A percentile compares a stretch with the other conserved stretches of the same genome.
Conservation (phyloP, 768 basidiomycete species). For the Agrocybe chaxingu region DNA sequence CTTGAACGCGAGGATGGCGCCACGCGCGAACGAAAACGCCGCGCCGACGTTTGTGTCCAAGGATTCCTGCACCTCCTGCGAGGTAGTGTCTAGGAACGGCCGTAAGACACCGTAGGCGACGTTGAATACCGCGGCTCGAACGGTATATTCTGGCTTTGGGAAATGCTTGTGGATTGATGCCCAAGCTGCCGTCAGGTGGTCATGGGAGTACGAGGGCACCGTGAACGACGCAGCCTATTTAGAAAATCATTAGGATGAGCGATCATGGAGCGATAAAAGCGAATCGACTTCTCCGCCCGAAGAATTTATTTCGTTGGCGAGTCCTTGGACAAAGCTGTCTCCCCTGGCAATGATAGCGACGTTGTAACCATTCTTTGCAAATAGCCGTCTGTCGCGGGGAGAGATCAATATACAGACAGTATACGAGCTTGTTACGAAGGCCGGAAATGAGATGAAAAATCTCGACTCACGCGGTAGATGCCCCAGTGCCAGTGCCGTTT, state of each 20-base stretch:
- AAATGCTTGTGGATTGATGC: conserved; percentile 41
- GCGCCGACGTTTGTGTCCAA: conserved; percentile 52
- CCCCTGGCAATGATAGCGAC: conserved; percentile 67
- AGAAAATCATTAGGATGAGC: background rate
- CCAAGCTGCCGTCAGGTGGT: conserved; percentile 51
- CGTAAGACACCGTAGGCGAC: conserved; percentile 57
- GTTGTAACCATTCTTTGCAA: conserved; percentile 61
- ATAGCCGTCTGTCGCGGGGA: conserved; percentile 41
- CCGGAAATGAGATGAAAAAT: no score
- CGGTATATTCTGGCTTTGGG: conserved; percentile 43
- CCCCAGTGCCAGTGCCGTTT: conserved; percentile 52
- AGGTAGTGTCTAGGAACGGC: conserved; percentile 61
- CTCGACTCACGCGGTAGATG: conserved; percentile 48
- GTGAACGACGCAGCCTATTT: conserved; percentile 56
- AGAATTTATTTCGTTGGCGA: conserved; percentile 53
- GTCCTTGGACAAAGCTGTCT: conserved; percentile 42
- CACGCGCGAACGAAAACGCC: conserved; percentile 62
- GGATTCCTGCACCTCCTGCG: conserved; percentile 49
- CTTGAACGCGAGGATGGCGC: conserved; percentile 58
- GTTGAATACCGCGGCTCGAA: conserved; percentile 67
- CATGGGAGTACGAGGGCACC: conserved; percentile 43
- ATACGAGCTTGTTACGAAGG: background rate
- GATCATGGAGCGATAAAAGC: background rate
- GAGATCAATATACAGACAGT: background rate
- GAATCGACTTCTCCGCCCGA: conserved; percentile 54